Evolutionary conservation across 305 asterid genomes (phyloP).

Genomic region (Solanum chacoense): DNA sequence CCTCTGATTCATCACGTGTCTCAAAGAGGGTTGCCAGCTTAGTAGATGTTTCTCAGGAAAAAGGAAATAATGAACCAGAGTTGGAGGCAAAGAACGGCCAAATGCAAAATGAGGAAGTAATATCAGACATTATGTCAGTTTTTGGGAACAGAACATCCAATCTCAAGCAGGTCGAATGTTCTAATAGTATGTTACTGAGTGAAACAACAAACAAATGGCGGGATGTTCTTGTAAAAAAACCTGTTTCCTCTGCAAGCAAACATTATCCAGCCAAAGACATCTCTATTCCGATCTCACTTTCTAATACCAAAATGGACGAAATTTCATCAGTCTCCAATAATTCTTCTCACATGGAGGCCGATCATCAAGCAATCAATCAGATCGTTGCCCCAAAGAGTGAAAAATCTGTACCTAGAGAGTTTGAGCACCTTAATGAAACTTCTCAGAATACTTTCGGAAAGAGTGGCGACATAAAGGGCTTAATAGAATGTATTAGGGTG

Average conservation of each 20-base stretch:
- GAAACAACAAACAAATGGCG: slow-evolving; percentile 1
- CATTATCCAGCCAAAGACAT: neutral
- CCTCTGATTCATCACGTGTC: neutral
- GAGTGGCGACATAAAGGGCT: neutral
- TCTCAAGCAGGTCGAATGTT: neutral
- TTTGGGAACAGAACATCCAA: neutral
- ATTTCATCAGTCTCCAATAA: neutral
- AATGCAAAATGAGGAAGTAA: slow-evolving; percentile 1
- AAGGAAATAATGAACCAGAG: neutral
- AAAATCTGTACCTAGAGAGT: neutral
- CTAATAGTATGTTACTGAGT: neutral
- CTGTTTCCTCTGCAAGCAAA: neutral
- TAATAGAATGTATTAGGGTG: slow-evolving; percentile 12
- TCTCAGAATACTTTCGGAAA: neutral
- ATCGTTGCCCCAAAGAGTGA: slow-evolving; percentile 8
- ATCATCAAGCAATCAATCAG: slow-evolving; percentile 10
- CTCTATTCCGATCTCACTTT: neutral
- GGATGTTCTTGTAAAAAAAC: slow-evolving; percentile 1
- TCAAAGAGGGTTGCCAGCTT: slow-evolving; percentile 1
- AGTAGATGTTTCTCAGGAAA: slow-evolving; percentile 5
- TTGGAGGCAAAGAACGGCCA: slow-evolving; percentile 9
- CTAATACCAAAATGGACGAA: slow-evolving; percentile 2
- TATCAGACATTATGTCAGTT: slow-evolving; percentile 3
- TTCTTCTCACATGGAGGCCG: neutral
- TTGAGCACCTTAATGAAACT: slow-evolving; percentile 10